Conservation (phyloP, 768 basidiomycete species). For the Phallus indusiatus region DNA sequence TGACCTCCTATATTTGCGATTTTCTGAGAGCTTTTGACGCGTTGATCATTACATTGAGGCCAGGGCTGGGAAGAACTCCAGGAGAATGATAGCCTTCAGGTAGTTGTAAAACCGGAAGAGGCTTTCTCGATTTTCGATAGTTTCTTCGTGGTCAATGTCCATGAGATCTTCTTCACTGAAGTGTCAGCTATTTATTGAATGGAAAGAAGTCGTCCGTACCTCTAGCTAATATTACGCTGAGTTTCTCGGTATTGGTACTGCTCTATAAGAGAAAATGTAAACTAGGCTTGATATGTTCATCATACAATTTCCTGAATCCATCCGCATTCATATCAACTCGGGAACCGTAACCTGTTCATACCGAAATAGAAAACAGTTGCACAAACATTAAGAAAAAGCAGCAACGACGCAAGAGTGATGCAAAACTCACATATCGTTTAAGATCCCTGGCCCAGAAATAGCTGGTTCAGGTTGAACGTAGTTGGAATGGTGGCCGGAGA, state of each 20-base stretch:
- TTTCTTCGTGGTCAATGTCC: conserved; percentile 69
- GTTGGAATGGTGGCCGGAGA: too few relatives aligned
- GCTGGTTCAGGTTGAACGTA: too few relatives aligned
- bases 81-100: conserved; percentile 72
- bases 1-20: conserved; percentile 79
- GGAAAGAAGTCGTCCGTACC: conserved; percentile 50
- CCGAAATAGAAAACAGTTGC: conserved; percentile 12
- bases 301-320: conserved; percentile 74
- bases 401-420: conserved; percentile 3
- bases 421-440: conserved; percentile 55
- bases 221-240: conserved; percentile 83
- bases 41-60: conserved; percentile 88
- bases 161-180: conserved; percentile 60
- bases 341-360: conserved; percentile 50
- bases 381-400: conserved; percentile 2
- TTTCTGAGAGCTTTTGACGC: conserved; percentile 84
- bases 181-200: too few relatives aligned
- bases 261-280: conserved; percentile 81
- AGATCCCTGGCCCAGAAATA: conserved; percentile 69
- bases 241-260: conserved; percentile 65
- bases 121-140: conserved; percentile 61
- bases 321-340: conserved; percentile 78
- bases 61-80: conserved; percentile 86
- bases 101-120: conserved; percentile 88
- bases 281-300: conserved; percentile 69